phyloP scores from a whole-genome alignment of 1,139 yeast genomes.

The Schwanniomyces etchellsii region DNA sequence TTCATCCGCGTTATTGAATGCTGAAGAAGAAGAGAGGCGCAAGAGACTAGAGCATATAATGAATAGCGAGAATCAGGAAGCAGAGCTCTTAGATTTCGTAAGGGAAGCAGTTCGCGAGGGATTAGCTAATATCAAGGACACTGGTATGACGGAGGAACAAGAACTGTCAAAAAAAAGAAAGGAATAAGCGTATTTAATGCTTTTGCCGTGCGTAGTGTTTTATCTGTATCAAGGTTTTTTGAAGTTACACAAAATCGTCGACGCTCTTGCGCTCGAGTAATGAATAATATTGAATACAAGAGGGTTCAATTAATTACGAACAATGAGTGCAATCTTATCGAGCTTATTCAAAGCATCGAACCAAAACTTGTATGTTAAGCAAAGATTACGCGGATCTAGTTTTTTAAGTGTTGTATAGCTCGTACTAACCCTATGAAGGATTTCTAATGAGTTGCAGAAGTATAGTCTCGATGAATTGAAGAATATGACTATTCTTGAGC shows the following conservation, averaged over 20 bases:
- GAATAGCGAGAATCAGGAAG: slow-evolving; percentile 73
- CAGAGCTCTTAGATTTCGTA: slow-evolving; percentile 64
- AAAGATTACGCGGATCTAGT: too few species aligned
- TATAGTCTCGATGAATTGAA: slow-evolving; percentile 30
- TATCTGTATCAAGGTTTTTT: slow-evolving; percentile 1
- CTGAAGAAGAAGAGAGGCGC: slow-evolving; percentile 47
- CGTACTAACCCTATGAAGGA: not conserved
- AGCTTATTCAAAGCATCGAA: too few species aligned
- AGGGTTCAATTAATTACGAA: too few species aligned
- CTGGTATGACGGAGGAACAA: slow-evolving; percentile 9
- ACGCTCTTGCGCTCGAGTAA: too few species aligned
- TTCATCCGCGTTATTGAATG: slow-evolving; percentile 29
- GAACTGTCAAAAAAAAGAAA: slow-evolving; percentile 19
- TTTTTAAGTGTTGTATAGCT: too few species aligned
- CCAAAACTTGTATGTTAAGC: too few species aligned
- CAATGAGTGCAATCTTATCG: too few species aligned
- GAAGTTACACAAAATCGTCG: slow-evolving; percentile 6
- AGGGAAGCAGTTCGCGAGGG: slow-evolving; percentile 58
- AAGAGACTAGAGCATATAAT: slow-evolving; percentile 64
- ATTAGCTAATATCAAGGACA: slow-evolving; percentile 22
- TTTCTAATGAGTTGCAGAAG: not conserved
- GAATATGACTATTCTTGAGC: slow-evolving; percentile 43
- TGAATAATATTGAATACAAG: too few species aligned
- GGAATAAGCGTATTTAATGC: slow-evolving; percentile 8
- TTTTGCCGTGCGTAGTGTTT: slow-evolving; percentile 2